Conservation (phyloP, 2,329 filamentous ascomycete species). For the Metarhizium guizhouense region DNA sequence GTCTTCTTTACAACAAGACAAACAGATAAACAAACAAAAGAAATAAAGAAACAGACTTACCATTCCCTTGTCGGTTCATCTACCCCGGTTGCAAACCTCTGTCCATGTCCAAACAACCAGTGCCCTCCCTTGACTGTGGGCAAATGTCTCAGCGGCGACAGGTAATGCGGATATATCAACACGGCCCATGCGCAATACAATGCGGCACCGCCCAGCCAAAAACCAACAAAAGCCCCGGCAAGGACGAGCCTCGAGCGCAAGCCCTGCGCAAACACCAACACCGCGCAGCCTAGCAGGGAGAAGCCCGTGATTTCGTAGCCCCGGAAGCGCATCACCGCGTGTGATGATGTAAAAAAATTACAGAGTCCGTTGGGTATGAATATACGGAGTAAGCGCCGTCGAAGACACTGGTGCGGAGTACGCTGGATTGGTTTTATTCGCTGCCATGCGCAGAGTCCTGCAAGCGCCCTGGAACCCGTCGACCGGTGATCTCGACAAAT, state of each 20-base stretch:
- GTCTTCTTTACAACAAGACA: too few species aligned
- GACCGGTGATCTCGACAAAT: too few species aligned
- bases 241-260: constrained; percentile 23
- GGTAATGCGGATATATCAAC: constrained; percentile 38
- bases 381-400: too few species aligned
- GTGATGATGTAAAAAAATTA: neutral
- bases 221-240: constrained; percentile 21
- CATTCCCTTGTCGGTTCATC: constrained; percentile 39
- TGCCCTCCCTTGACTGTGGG: constrained; percentile 34
- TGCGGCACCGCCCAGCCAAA: constrained; percentile 27
- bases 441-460: too few species aligned
- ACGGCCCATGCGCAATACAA: constrained; percentile 31
- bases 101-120: constrained; percentile 40
- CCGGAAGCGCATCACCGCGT: neutral
- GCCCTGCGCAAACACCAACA: constrained; percentile 11
- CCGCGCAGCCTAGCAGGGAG: constrained; percentile 15
- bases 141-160: constrained; percentile 40
- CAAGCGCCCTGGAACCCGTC: too few species aligned
- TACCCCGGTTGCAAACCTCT: constrained; percentile 28
- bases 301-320: constrained; percentile 11
- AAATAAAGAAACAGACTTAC: constrained; percentile 21
- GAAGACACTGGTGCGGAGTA: too few species aligned
- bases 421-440: too few species aligned
- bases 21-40: too few species aligned
- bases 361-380: too few species aligned